Evolutionary conservation across 2,329 filamentous ascomycete genomes (phyloP), one percentile per base, ranked within the genome.

Genomic region (Colletotrichum tanaceti): DNA sequence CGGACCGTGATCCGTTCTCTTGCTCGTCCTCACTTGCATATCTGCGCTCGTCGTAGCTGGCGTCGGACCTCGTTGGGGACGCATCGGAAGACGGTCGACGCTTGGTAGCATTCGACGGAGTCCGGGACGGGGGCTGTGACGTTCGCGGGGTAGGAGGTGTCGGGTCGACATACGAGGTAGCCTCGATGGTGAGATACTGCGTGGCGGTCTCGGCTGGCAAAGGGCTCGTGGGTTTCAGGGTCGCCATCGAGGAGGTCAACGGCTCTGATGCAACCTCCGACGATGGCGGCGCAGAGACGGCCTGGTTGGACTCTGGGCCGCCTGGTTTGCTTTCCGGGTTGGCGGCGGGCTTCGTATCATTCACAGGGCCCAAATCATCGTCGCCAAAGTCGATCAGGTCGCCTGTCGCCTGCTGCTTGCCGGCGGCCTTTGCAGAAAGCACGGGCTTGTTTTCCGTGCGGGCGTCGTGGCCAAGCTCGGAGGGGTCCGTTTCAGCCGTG

Each of bases 1-100:
- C 96, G 6, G 91, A 90, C 68, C 89, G 88, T 1, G 92, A 93
- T 59, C 89, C 89, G 58, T 87, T 87, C 55, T 94, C 90, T 24
- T 88, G 86, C 63, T 89, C 86, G 74, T 89, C 89, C 74, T 90
- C 89, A 73, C 85, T 90, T 43, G 83, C 73, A 62, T 85, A 85
- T 68, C 80, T 80, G 73, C 84, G 87, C 58, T 89, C 88, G 59
- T 91, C 88, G 71, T 87, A 85, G 7, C 80, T 85, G 38, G 81
- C 82, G 73, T 87, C 85, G 38, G 86, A 87, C 66, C 84, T 80
- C 1, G 85, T 84, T 5, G 87, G 87, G 6, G 87, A 89, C 38
- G 77, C 77, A 35, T 83, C 83, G 24, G 80, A 74, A 57, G 80
- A 78, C 69, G 76, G 73, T 69, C 79, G 78, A 77, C 86, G 74